These are phyloP conservation scores for Mycocentrospora acerina DNA, from an alignment of 2,329 filamentous ascomycete species.

Conservation along the genomic window DNA sequence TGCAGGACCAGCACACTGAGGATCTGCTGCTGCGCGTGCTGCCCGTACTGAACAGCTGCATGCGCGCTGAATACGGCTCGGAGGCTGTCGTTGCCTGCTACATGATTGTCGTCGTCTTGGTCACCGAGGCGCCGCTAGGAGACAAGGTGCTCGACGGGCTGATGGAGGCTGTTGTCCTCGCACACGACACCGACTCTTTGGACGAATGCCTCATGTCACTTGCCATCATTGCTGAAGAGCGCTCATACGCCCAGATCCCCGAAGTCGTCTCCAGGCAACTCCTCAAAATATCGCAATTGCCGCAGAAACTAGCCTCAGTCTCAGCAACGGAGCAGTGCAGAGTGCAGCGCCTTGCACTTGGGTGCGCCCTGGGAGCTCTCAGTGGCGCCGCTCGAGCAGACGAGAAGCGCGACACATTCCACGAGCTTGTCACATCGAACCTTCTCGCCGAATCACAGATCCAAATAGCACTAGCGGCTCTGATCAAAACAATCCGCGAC, in stretches of 20 bases:
- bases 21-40: conserved; percentile 68
- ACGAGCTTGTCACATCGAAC: conserved; percentile 60
- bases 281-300: conserved; percentile 63
- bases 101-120: conserved; percentile 85
- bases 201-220: conserved; percentile 76
- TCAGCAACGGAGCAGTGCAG: conserved; percentile 59
- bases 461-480: conserved; percentile 64
- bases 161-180: conserved; percentile 82
- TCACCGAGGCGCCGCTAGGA: conserved; percentile 76
- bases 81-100: conserved; percentile 86
- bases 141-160: conserved; percentile 80
- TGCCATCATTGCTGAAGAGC: conserved; percentile 78
- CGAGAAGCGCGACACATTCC: conserved; percentile 50
- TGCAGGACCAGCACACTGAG: conserved; percentile 80
- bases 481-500: conserved; percentile 56
- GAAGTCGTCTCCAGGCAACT: conserved; percentile 69
- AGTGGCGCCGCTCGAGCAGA: conserved; percentile 16
- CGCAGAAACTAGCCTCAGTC: conserved; percentile 62
- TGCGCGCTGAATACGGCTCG: conserved; percentile 72
- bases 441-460: conserved; percentile 65
- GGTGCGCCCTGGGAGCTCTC: conserved; percentile 59
- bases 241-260: conserved; percentile 69
- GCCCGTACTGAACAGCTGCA: conserved; percentile 73
- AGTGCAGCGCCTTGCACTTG: conserved; percentile 71
- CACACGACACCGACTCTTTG: conserved; percentile 73